These are phyloP conservation scores for Solanum virginianum DNA, from an alignment of 257 asterid species.

Conservation along the genomic window DNA sequence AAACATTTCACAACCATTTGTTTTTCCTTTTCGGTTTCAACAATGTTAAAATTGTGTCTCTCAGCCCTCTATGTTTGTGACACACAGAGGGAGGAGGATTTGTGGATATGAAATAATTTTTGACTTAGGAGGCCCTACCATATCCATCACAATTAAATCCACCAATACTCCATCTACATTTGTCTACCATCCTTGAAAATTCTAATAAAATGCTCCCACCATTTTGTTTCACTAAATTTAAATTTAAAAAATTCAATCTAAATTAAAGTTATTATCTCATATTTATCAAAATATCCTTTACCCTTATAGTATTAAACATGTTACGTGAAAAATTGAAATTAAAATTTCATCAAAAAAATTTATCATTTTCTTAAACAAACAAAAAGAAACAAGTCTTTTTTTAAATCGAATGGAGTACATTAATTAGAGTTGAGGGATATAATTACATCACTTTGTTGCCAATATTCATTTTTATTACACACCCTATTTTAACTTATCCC, in stretches of 20 bases:
- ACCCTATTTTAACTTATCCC: too few relatives aligned
- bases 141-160: constrained; percentile 13
- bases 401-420: background rate
- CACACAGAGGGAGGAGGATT: background rate
- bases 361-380: too few relatives aligned
- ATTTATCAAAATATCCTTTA: too few relatives aligned
- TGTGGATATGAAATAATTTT: constrained; percentile 48
- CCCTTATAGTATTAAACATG: too few relatives aligned
- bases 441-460: background rate
- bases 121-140: constrained; percentile 36
- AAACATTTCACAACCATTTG: background rate
- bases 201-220: too few relatives aligned
- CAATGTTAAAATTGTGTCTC: constrained; percentile 2
- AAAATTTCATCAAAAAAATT: too few relatives aligned
- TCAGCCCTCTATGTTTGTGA: background rate
- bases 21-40: background rate
- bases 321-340: too few relatives aligned
- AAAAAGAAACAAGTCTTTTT: too few relatives aligned
- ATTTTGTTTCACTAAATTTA: too few relatives aligned
- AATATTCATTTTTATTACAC: background rate
- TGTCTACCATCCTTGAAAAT: background rate
- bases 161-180: background rate
- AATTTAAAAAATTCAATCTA: too few relatives aligned
- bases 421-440: background rate
- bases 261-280: too few relatives aligned